These are phyloP conservation scores for Cyberlindnera subsufficiens DNA, from an alignment of 805 yeast genomes.

Conservation along the genomic window DNA sequence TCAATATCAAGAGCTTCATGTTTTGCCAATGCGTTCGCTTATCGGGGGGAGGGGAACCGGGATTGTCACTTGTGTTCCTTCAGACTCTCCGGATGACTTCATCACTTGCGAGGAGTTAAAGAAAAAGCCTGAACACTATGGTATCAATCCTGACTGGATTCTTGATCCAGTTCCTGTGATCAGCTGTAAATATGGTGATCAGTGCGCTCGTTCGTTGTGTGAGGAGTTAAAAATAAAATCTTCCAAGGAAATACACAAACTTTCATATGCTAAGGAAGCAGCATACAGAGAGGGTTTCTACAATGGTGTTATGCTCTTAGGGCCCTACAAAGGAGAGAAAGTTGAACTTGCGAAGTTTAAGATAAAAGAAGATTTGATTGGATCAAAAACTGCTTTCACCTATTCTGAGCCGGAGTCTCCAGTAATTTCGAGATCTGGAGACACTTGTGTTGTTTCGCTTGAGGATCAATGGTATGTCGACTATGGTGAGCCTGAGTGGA, in stretches of 20 bases:
- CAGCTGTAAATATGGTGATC: conserved; percentile 75
- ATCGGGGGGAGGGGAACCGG: conserved; percentile 96
- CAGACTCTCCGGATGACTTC: conserved; percentile 97
- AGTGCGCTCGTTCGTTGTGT: conserved; percentile 78
- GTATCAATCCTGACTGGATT: conserved; percentile 83
- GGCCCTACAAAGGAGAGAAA: conserved; percentile 79
- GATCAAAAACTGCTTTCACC: conserved; percentile 73
- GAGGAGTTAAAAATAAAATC: conserved; percentile 86
- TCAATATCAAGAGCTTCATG: conserved; percentile 58
- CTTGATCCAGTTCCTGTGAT: conserved; percentile 69
- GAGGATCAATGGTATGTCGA: conserved; percentile 98
- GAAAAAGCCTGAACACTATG: conserved; percentile 86
- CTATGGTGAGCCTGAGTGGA: conserved; percentile 73
- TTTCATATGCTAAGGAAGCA: conserved; percentile 86
- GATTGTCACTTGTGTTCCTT: conserved; percentile 96
- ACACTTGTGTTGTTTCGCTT: conserved; percentile 89
- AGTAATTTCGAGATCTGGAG: conserved; percentile 92
- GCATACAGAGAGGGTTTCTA: conserved; percentile 96
- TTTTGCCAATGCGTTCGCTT: conserved; percentile 96
- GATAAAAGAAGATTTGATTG: conserved; percentile 76
- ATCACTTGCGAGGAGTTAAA: conserved; percentile 78
- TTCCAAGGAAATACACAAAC: conserved; percentile 81
- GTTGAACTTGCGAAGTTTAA: conserved; percentile 87
- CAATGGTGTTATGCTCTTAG: conserved; percentile 74
- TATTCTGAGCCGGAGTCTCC: conserved; percentile 90